Evolutionary conservation across 2,329 filamentous ascomycete species (phyloP), one percentile per base, ranked within the genome.

Genomic region (Fusarium robinianum): DNA sequence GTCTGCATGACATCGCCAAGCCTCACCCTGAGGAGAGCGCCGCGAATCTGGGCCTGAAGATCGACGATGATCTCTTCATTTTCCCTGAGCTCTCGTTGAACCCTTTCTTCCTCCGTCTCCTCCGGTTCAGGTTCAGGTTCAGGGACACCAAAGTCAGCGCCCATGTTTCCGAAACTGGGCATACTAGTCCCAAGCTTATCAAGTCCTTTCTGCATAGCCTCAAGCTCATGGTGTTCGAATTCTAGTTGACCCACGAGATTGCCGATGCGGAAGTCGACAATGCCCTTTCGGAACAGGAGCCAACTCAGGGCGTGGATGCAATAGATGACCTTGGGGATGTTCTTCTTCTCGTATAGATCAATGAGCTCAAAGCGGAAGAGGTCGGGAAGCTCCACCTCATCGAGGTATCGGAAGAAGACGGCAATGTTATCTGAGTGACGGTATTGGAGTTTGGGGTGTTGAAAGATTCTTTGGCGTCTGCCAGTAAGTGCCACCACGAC

Each of bases 341-440:
- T 99, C 72, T 99, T 99, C 76, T 97, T 99, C 70, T 99, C 95
- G 73, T 99, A 99, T 9, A 99, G 73, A 69, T 99, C 94, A 53
- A 97, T 95, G 31, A 97, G 77, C 67, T 99, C 94, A 67, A 99
- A 99, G 44, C 92, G 84, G 68, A 99, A 99, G 12, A 99, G 79
- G 60, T 99, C 95, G 2, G 94, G 94, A 3, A 99, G 75, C 62
- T 96, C 88, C 7, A 96, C 84, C 49, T 96, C 89, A 53, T 92
- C 88, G 2, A 99, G 78, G 55, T 95, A 96, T 45, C 88, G 84
- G 72, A 97, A 97, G 73, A 99, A 99, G 34, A 94, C 81, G 29
- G 90, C 92, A 53, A 97, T 96, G 57, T 99, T 99, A 78, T 99
- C 94, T 2, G 92, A 97, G 68, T 99, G 95, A 43, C 92, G 85